phyloP scores from a whole-genome alignment of 2,329 filamentous ascomycete genomes.

The Sporothrix brunneoviolacea region DNA sequence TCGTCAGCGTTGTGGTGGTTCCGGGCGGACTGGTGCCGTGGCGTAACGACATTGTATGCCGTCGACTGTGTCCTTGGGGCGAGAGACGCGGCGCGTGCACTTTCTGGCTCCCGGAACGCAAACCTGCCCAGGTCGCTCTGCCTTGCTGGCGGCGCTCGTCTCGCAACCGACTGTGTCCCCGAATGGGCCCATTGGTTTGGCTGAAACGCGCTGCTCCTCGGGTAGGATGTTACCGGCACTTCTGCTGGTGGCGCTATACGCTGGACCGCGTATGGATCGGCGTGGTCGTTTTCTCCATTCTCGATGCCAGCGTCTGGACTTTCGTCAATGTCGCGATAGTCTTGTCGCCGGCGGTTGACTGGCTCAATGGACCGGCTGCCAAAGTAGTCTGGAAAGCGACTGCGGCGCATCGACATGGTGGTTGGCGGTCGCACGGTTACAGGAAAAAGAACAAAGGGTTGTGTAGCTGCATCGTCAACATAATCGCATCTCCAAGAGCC shows the following conservation, averaged over 20 bases:
- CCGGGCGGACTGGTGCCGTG: neutral
- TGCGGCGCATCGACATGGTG: neutral
- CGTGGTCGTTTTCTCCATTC: too few relatives aligned
- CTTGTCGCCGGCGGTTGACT: neutral
- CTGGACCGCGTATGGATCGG: too few relatives aligned
- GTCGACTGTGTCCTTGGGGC: neutral
- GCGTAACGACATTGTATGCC: neutral
- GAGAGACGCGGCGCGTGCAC: neutral
- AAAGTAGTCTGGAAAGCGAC: constrained; percentile 11
- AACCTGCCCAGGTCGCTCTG: neutral
- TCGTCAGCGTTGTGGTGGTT: neutral
- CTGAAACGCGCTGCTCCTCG: neutral
- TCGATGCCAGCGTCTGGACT: too few relatives aligned
- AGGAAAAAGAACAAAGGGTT: too few relatives aligned
- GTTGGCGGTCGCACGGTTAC: too few relatives aligned
- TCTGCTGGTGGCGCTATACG: too few relatives aligned
- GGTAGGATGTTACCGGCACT: too few relatives aligned
- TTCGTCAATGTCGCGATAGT: neutral
- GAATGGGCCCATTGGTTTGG: constrained; percentile 10
- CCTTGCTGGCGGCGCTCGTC: neutral
- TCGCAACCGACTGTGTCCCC: neutral
- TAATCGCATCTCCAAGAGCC: too few relatives aligned
- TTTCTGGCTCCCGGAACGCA: neutral
- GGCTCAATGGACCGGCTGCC: constrained; percentile 4
- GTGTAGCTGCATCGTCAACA: too few relatives aligned